phyloP scores from a whole-genome alignment of 2,329 filamentous ascomycete genomes.

The Microdochium nivale region DNA sequence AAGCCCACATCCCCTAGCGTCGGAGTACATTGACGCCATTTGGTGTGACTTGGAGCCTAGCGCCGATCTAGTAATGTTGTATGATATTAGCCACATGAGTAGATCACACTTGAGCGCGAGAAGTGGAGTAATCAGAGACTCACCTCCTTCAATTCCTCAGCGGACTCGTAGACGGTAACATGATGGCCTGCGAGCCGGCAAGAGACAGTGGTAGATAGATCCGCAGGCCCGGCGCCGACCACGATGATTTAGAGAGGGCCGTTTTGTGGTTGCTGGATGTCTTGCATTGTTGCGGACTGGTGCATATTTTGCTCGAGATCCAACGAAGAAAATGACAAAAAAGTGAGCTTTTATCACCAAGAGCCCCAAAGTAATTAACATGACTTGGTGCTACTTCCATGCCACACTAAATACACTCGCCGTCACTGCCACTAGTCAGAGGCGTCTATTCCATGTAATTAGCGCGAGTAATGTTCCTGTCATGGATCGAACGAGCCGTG shows the following conservation, averaged over 20 bases:
- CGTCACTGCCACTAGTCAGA: too few species aligned
- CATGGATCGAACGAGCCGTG: too few species aligned
- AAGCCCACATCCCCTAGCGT: slow-evolving; percentile 35
- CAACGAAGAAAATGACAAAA: too few species aligned
- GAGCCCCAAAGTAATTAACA: too few species aligned
- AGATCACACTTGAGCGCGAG: too few species aligned
- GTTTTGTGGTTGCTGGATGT: background rate
- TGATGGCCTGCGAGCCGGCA: slow-evolving; percentile 26
- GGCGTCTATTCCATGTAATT: too few species aligned
- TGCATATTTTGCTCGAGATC: too few species aligned
- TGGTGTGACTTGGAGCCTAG: slow-evolving; percentile 43
- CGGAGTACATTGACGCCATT: slow-evolving; percentile 40
- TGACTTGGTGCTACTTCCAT: too few species aligned
- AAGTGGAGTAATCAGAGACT: background rate
- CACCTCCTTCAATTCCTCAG: slow-evolving; percentile 29
- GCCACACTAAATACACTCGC: too few species aligned
- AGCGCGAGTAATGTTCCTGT: too few species aligned
- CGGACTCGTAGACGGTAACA: slow-evolving; percentile 32
- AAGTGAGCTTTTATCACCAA: too few species aligned
- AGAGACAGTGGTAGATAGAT: slow-evolving; percentile 29
- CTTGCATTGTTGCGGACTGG: background rate
- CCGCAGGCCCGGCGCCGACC: slow-evolving; percentile 32
- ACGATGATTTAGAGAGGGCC: slow-evolving; percentile 25
- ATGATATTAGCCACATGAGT: too few species aligned
- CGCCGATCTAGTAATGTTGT: slow-evolving; percentile 29